Conservation (phyloP, 2,329 filamentous ascomycete species). For the Epichloe baconii region DNA sequence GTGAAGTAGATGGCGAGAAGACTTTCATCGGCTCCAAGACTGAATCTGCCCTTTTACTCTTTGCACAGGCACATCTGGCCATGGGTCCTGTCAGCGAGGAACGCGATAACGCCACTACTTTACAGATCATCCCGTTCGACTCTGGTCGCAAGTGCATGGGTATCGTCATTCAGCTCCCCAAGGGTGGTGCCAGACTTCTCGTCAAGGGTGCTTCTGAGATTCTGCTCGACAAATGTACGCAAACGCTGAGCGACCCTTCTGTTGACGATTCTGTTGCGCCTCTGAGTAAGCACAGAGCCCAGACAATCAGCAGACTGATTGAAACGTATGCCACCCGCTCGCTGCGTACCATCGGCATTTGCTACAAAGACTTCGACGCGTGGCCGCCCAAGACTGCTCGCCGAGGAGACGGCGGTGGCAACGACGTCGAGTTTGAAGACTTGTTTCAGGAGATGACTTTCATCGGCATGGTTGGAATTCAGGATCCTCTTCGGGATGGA, state of each 20-base stretch:
- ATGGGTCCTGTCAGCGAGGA: slow-evolving; percentile 54
- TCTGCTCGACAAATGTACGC: slow-evolving; percentile 41
- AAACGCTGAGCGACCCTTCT: slow-evolving; percentile 37
- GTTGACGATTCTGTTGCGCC: slow-evolving; percentile 26
- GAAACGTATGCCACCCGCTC: slow-evolving; percentile 67
- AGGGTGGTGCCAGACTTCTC: slow-evolving; percentile 40
- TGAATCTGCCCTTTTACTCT: slow-evolving; percentile 59
- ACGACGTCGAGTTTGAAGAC: slow-evolving; percentile 51
- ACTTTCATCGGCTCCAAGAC: slow-evolving; percentile 69
- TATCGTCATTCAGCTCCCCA: slow-evolving; percentile 37
- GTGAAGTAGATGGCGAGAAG: slow-evolving; percentile 51
- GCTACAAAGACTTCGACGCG: slow-evolving; percentile 70
- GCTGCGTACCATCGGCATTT: slow-evolving; percentile 70
- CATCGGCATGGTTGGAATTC: slow-evolving; percentile 62
- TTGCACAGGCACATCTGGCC: slow-evolving; percentile 52
- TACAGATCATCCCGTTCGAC: slow-evolving; percentile 64
- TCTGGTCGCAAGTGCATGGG: slow-evolving; percentile 64
- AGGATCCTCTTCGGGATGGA: slow-evolving; percentile 64
- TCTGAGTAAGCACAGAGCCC: slow-evolving; percentile 39
- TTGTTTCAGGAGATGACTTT: slow-evolving; percentile 56
- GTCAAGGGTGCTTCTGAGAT: slow-evolving; percentile 56
- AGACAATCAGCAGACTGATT: slow-evolving; percentile 53
- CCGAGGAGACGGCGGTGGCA: slow-evolving; percentile 39
- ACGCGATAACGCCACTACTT: slow-evolving; percentile 43
- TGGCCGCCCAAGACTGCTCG: slow-evolving; percentile 64